These are phyloP conservation scores for Candida germanica DNA, from an alignment of 805 yeast genomes.

Conservation along the genomic window DNA sequence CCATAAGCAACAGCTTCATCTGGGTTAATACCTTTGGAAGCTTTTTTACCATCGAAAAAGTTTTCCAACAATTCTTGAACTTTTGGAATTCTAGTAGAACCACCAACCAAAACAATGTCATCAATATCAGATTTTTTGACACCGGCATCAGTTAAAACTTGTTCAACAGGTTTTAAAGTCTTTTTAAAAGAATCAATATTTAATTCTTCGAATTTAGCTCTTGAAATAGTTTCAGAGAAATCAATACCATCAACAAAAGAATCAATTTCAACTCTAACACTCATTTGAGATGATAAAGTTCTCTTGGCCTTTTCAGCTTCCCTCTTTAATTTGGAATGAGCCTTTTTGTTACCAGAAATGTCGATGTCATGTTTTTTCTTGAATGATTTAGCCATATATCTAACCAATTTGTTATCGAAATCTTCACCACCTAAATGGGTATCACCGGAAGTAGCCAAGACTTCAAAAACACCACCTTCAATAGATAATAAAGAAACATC, in stretches of 20 bases:
- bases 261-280: conserved; percentile 48
- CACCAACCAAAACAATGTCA: conserved; percentile 48
- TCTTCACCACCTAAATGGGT: conserved; percentile 53
- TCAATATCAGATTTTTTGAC: conserved; percentile 44
- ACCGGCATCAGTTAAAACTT: conserved; percentile 45
- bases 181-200: conserved; percentile 43
- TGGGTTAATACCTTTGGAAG: conserved; percentile 47
- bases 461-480: conserved; percentile 49
- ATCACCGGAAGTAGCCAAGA: conserved; percentile 48
- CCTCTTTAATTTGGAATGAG: conserved; percentile 45
- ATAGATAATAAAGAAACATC: conserved; percentile 76
- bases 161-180: conserved; percentile 47
- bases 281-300: conserved; percentile 50
- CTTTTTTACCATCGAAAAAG: conserved; percentile 55
- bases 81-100: conserved; percentile 51
- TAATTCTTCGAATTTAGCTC: conserved; percentile 49
- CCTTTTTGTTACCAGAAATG: conserved; percentile 39
- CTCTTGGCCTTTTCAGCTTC: conserved; percentile 50
- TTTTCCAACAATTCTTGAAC: conserved; percentile 46
- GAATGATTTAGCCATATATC: conserved; percentile 41
- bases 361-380: conserved; percentile 46
- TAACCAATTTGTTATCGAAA: conserved; percentile 44
- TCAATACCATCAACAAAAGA: conserved; percentile 48
- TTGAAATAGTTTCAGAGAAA: conserved; percentile 44
- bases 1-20: conserved; percentile 52